These are phyloP conservation scores for Clitocybe nebularis DNA, from an alignment of 1,284 basidiomycete species.

Conservation along the genomic window DNA sequence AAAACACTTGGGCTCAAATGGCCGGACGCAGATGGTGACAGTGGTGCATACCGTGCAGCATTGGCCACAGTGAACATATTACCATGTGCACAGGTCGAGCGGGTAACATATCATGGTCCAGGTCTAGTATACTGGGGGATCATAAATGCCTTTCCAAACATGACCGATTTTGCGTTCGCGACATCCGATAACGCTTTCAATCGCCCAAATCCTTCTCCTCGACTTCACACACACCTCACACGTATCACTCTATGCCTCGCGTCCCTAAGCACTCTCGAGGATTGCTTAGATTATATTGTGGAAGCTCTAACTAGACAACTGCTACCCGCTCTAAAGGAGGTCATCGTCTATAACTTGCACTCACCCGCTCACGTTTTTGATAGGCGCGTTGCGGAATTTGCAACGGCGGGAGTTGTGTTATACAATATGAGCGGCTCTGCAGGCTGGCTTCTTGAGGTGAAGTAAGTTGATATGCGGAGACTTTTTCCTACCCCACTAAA, in stretches of 20 bases:
- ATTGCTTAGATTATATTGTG: not conserved
- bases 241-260: not conserved
- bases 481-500: too few species aligned
- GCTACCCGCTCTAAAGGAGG: not conserved
- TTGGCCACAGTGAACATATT: not conserved
- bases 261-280: not conserved
- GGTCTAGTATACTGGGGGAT: not conserved
- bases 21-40: not conserved
- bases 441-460: not conserved
- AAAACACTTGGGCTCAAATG: not conserved
- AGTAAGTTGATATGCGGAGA: too few species aligned
- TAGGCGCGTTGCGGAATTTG: not conserved
- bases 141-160: not conserved
- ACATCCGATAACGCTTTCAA: not conserved
- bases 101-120: not conserved
- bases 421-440: not conserved
- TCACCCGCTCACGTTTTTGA: too few species aligned
- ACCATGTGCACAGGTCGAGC: not conserved
- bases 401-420: not conserved
- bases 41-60: not conserved
- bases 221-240: not conserved
- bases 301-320: not conserved
- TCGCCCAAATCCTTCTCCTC: not conserved
- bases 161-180: not conserved
- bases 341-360: not conserved